Evolutionary conservation across 768 basidiomycete species (phyloP), one percentile per base, ranked within the genome.

Genomic region (Suillus subluteus): DNA sequence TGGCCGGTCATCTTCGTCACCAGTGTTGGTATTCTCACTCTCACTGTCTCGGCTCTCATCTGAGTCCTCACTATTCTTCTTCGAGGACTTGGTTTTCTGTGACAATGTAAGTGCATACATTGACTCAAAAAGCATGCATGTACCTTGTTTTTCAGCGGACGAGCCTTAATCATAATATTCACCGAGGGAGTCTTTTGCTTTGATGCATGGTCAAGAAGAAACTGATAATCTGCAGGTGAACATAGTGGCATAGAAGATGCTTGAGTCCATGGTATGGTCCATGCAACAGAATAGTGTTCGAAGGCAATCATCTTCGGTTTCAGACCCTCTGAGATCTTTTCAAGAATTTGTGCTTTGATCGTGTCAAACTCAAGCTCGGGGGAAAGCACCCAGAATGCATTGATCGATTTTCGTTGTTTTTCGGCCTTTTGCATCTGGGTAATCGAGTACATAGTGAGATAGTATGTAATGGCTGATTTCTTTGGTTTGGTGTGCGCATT

Each of bases 291-390:
- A 2, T 50, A 50, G 48, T 50, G 48, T 23, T 50, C 48, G 3
- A 50, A 50, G 48, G 48, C 12, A 13, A 26, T 50, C 8, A 5
- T 50, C 48, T 50, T 50, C 3, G n/a, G 48, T 23, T 50, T 50
- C n/a, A 50, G 5, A 50, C 23, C 48, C 48, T 50, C n/a, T 2
- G 12, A 43, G 46, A 65, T 65, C 56, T 65, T 65, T 46, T 56
- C 13, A 4, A 65, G 55, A 15, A 65, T 13, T 43, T 65, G 64
- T n/a, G 64, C 64, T 37, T 65, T 58, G 54, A 58, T 16, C 1
- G 56, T 65, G 54, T 65, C 30, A 5, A 50, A 50, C 48, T 50
- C 48, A 23, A 50, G 48, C 48, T 50, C 1, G 4, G 48, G 48
- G 5, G 48, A 50, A 23, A 50, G 48, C 23, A 55, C 18, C 32